phyloP scores from a whole-genome alignment of 208 protist genomes.

The Crithidia expoeki region DNA sequence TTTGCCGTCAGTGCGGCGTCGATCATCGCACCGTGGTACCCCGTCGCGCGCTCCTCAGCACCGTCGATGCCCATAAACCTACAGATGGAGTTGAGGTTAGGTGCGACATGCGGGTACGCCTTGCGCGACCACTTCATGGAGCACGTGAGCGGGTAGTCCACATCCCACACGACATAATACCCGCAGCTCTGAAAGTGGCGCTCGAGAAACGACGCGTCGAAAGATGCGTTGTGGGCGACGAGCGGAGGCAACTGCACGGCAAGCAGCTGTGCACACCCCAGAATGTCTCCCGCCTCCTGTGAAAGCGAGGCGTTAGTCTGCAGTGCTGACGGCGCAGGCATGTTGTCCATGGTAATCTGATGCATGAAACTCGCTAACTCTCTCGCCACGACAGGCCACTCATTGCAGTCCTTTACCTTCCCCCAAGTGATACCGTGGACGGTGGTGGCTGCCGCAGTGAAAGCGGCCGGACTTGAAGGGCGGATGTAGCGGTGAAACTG shows the following conservation, averaged over 20 bases:
- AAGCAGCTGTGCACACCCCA: not conserved
- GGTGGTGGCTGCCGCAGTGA: slow-evolving; percentile 20
- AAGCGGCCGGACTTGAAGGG: slow-evolving; percentile 18
- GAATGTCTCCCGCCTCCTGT: not conserved
- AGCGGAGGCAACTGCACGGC: slow-evolving; percentile 53
- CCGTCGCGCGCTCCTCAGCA: slow-evolving; percentile 22
- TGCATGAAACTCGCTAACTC: slow-evolving; percentile 43
- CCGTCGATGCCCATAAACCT: slow-evolving; percentile 46
- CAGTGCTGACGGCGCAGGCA: not conserved
- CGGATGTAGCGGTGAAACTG: slow-evolving; percentile 56
- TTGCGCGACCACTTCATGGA: slow-evolving; percentile 43
- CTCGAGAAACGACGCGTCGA: slow-evolving; percentile 63
- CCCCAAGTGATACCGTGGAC: slow-evolving; percentile 46
- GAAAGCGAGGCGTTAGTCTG: not conserved
- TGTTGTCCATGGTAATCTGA: not conserved
- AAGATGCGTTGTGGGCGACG: slow-evolving; percentile 71
- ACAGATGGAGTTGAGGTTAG: slow-evolving; percentile 47
- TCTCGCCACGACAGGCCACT: slow-evolving; percentile 31
- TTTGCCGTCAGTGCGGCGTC: slow-evolving; percentile 61
- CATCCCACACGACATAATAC: slow-evolving; percentile 57
- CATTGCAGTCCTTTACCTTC: slow-evolving; percentile 32
- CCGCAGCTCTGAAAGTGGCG: slow-evolving; percentile 29
- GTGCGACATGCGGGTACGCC: slow-evolving; percentile 52
- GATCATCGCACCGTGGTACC: slow-evolving; percentile 48
- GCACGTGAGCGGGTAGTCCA: slow-evolving; percentile 53